Evolutionary conservation across 306 rosid genomes (phyloP), one percentile per base, ranked within the genome.

Genomic region (Glycine latifolia): DNA sequence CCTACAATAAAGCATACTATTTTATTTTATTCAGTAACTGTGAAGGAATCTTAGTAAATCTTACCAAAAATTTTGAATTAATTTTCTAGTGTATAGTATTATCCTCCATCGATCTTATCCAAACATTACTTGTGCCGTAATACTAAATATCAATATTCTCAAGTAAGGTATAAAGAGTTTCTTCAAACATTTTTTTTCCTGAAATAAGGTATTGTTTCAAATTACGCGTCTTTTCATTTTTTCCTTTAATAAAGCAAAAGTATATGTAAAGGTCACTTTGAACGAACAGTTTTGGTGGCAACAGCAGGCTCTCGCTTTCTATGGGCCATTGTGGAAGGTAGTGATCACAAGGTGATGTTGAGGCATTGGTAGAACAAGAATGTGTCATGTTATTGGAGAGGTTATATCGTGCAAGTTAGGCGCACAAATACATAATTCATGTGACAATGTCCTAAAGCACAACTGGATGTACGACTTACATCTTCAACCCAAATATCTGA

Each of bases 371-470:
- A 17, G 79, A 37, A 75, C 46, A 35, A 77, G 59, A 81, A 74
- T 52, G 66, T 74, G 81, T 55, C 53, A 77, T 72, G 67, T 81
- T 87, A 76, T 75, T n/a, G 41, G 10, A 39, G 77, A 63, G 67
- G 71, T 74, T 82, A 48, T 69, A 61, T 74, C 62, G 60, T 73
- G 55, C 79, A 84, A 54, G 77, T 78, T 79, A 74, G 88, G 84
- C 77, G 3, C 77, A 61, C 35, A 55, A 33, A 41, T 67, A 67
- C 53, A 46, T 37, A 9, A 6, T 56, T 81, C 86, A 82, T 50
- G 83, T 79, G 84, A 78, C 65, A 48, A 10, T 84, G 79, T 70
- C 86, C 50, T 35, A 12, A 76, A 20, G 10, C 76, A 71, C 66
- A 49, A 56, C 60, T 26, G n/a, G 62, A 53, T 67, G 73, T 9